A percentile compares a stretch with the other conserved stretches of the same genome.
Evolutionary conservation across 495 filamentous ascomycete genomes (phyloP).

Genomic region (Penicillium alfredii): DNA sequence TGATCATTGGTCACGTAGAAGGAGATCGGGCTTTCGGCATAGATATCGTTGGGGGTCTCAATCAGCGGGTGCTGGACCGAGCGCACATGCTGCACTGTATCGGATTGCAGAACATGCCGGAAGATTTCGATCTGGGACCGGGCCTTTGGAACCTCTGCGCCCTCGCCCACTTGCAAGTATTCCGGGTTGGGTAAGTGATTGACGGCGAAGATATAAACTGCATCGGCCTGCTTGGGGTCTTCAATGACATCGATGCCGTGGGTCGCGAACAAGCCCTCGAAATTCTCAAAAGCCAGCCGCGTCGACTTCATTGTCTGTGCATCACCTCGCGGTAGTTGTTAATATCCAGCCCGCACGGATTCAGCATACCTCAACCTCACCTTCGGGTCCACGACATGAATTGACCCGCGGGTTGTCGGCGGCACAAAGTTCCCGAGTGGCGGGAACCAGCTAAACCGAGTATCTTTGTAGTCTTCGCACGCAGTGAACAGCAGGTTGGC

Average conservation of each 20-base stretch:
- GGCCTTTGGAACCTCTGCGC: conserved; percentile 24
- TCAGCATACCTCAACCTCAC: conserved; percentile 22
- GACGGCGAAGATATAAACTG: conserved; percentile 56
- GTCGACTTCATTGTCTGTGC: conserved; percentile 44
- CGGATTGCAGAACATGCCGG: conserved; percentile 40
- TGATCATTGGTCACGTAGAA: conserved; percentile 61
- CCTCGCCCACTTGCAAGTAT: conserved; percentile 15
- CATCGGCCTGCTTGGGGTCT: conserved; percentile 33
- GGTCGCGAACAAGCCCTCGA: conserved; percentile 49
- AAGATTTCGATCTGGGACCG: conserved; percentile 56
- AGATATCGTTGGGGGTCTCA: conserved; percentile 56
- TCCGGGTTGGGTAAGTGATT: conserved; percentile 51
- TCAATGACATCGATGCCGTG: conserved; percentile 56
- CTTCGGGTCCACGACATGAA: conserved; percentile 52
- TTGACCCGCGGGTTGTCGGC: conserved; percentile 35
- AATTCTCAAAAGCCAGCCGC: conserved; percentile 45
- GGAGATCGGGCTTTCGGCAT: conserved; percentile 40
- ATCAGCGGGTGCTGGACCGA: conserved; percentile 41
- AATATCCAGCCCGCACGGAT: conserved; percentile 9
- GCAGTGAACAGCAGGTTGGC: conserved; percentile 51
- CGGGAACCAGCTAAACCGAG: conserved; percentile 53
- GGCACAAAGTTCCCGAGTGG: conserved; percentile 37
- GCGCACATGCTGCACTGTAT: conserved; percentile 35
- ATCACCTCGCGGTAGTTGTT: neutral
- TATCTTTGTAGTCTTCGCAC: conserved; percentile 43